A percentile compares a stretch with the other conserved stretches of the same genome.
Conservation (phyloP, 2,329 filamentous ascomycete genomes). For the Hawksworthiomyces lignivorus region DNA sequence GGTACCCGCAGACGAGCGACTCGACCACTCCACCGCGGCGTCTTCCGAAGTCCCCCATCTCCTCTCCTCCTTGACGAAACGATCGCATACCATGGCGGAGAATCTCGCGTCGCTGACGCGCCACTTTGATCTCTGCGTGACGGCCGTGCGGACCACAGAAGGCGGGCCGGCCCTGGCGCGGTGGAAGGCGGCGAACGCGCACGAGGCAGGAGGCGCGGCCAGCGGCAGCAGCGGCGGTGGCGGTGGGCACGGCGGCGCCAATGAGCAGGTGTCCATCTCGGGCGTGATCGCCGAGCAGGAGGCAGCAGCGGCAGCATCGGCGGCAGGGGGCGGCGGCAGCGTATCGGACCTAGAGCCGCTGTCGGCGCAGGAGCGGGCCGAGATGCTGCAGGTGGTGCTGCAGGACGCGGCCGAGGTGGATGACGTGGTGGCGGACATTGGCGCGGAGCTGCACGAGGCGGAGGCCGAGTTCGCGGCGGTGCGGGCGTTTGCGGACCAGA, state of each 20-base stretch:
- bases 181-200: slow-evolving; percentile 47
- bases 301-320: slow-evolving; percentile 27
- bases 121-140: slow-evolving; percentile 91
- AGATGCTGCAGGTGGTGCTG: slow-evolving; percentile 75
- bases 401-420: slow-evolving; percentile 62
- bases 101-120: slow-evolving; percentile 71
- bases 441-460: slow-evolving; percentile 69
- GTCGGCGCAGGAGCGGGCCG: slow-evolving; percentile 64
- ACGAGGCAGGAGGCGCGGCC: background rate
- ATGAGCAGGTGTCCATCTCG: slow-evolving; percentile 48
- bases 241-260: slow-evolving; percentile 27
- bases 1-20: background rate
- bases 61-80: slow-evolving; percentile 57
- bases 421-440: slow-evolving; percentile 62
- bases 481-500: slow-evolving; percentile 51
- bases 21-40: slow-evolving; percentile 17
- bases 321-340: background rate
- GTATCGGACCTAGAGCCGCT: slow-evolving; percentile 57
- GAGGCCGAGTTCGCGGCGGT: slow-evolving; percentile 61
- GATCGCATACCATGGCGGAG: slow-evolving; percentile 76
- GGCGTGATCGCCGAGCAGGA: slow-evolving; percentile 56
- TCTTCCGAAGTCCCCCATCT: slow-evolving; percentile 39
- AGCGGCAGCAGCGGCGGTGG: slow-evolving; percentile 39
- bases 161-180: slow-evolving; percentile 64
- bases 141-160: slow-evolving; percentile 83